Base-by-base conservation (phyloP, 1,284 basidiomycete genomes). In the Entoloma clypeatum region DNA sequence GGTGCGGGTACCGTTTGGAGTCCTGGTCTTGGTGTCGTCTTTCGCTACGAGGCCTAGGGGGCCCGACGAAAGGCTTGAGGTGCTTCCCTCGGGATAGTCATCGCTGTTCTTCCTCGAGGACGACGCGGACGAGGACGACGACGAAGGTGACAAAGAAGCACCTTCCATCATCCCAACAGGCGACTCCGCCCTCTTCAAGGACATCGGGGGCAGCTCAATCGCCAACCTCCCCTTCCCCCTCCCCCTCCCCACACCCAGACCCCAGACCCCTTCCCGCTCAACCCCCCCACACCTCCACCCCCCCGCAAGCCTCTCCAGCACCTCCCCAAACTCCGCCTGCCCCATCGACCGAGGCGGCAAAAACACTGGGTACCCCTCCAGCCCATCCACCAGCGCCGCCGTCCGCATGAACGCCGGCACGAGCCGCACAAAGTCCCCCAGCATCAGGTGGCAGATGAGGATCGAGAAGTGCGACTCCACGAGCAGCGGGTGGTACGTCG, bases 331-430 rank as follows among this genome's bases (percentile, higher is more conserved):
- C 61, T 91, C 87, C 7, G 86, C 86, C 54, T 91, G 87, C 0
- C 82, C 79, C 81, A 90, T 86, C 10, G 85, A 88, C 21, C 88
- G 70, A 7, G 88, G 85, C 5, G 86, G 84, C 0, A 88, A 66
- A 60, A 92, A 92, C 25, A 92, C 71, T 8, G 88, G 88, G 60
- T 87, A 90, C 0, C 85, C 87, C 56, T 90, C 88, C 23, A 91
- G 69, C 2, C 83, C 81, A 45, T 90, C 85, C 14, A 89, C 76
- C 22, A 87, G 63, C 5, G 72, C 63, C 0, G 84, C 79, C 0
- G 81, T 73, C 38, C 72, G 75, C 19, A 72, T 65, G 53, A 90
- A 88, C 0, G 74, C 72, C 7, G 72, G 69, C 5, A 86, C 62
- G 14, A 88, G 64, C 6, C 63, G 61, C 5, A 69, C 54, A 52